Conservation (phyloP, 257 asterid species). For the Scutellaria minor region DNA sequence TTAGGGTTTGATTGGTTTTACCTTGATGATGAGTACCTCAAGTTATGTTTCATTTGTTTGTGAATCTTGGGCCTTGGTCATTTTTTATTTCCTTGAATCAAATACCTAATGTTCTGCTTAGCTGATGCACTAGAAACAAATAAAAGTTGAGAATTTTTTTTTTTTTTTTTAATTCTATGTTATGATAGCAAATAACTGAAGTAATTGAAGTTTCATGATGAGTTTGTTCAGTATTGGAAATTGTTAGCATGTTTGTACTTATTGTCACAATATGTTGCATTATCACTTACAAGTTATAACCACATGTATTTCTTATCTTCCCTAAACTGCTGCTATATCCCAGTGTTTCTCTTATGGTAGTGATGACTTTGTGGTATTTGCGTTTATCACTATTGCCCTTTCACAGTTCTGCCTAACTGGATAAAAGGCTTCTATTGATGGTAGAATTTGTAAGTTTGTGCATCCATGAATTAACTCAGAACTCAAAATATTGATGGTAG, state of each 20-base stretch:
- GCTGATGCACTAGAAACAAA: neutral
- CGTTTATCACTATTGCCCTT: neutral
- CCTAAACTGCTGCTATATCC: neutral
- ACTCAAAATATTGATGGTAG: neutral
- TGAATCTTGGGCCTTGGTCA: neutral
- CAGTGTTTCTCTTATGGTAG: neutral
- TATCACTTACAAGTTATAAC: neutral
- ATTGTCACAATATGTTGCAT: neutral
- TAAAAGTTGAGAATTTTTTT: neutral
- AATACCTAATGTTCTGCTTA: neutral
- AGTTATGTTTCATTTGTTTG: neutral
- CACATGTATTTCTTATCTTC: conserved; percentile 3
- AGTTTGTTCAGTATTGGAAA: conserved; percentile 10
- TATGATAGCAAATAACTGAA: conserved; percentile 15
- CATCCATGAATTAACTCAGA: conserved; percentile 8
- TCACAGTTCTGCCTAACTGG: neutral
- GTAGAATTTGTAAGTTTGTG: neutral
- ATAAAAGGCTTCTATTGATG: neutral
- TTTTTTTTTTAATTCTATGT: neutral
- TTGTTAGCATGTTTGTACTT: neutral
- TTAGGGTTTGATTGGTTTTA: neutral
- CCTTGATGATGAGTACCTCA: neutral
- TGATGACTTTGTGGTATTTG: conserved; percentile 5
- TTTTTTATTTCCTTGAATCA: neutral
- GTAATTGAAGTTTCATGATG: conserved; percentile 7